These are phyloP conservation scores for Boletus tomentosulus DNA, from an alignment of 768 basidiomycete genomes.

Conservation along the genomic window DNA sequence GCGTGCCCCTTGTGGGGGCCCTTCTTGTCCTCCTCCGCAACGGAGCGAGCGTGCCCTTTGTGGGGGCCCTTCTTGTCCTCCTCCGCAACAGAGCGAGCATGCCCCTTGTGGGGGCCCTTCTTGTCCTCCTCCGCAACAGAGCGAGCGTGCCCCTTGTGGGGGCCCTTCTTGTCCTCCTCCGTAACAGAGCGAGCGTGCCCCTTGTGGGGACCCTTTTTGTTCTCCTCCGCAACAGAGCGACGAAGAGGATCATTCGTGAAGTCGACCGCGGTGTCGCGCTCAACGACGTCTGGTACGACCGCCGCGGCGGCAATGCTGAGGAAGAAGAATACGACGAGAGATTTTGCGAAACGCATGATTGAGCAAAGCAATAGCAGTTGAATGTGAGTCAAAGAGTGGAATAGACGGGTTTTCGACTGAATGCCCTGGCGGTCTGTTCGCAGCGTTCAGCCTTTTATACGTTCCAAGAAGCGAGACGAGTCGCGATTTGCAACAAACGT, in stretches of 20 bases:
- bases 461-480: background rate
- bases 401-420: background rate
- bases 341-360: slow-evolving; percentile 7
- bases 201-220: background rate
- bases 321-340: slow-evolving; percentile 2
- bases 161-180: background rate
- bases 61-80: background rate
- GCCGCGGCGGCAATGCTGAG: slow-evolving; percentile 2
- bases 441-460: background rate
- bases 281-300: background rate
- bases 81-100: background rate
- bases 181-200: background rate
- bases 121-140: background rate
- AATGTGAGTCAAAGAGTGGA: background rate
- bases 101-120: background rate
- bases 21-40: too few relatives aligned
- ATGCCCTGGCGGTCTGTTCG: background rate
- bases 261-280: background rate
- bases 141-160: background rate
- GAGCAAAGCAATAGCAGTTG: background rate
- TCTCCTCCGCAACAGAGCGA: background rate
- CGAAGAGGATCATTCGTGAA: too few relatives aligned
- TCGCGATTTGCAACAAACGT: background rate
- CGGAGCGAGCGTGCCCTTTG: too few relatives aligned
- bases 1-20: too few relatives aligned